These are phyloP conservation scores for Passiflora organensis DNA, from an alignment of 345 rosid genomes.

Conservation along the genomic window DNA sequence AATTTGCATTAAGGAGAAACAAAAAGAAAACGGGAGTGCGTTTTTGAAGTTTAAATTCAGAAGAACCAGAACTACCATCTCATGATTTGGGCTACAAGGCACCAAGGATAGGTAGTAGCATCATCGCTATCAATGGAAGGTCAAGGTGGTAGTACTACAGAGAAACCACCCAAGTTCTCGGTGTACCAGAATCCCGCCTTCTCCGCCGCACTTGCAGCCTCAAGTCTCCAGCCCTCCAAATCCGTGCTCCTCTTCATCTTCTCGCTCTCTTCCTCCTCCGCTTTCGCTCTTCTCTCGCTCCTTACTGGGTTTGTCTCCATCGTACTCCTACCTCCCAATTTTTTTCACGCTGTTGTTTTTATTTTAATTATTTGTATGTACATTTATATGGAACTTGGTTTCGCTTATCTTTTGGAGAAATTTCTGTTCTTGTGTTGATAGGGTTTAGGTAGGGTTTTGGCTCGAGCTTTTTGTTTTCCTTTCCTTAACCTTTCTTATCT, in stretches of 20 bases:
- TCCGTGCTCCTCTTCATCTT: constrained; percentile 42
- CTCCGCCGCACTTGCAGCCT: constrained; percentile 71
- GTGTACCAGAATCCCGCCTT: constrained; percentile 79
- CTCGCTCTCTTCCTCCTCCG: constrained; percentile 60
- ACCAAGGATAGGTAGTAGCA: no score
- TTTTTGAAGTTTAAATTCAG: no score
- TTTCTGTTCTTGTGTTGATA: constrained; percentile 5
- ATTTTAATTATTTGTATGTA: not conserved
- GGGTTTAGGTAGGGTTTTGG: constrained; percentile 15
- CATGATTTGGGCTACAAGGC: no score
- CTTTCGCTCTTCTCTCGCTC: constrained; percentile 48
- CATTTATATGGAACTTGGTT: not conserved
- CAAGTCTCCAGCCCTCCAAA: constrained; percentile 68
- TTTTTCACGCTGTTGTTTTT: no score
- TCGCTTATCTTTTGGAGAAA: not conserved
- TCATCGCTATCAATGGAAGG: no score
- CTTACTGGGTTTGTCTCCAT: constrained; percentile 40
- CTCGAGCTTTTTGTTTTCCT: not conserved
- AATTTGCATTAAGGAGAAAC: no score
- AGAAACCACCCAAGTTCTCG: constrained; percentile 47
- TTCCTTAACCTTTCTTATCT: not conserved
- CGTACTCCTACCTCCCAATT: no score
- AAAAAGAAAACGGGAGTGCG: no score
- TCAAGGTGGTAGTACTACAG: no score
- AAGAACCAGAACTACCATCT: no score